A percentile compares a stretch with the other conserved stretches of the same genome.
Evolutionary conservation across 164 flowering plant species (phyloP).

Genomic region (Echeveria elegans): DNA sequence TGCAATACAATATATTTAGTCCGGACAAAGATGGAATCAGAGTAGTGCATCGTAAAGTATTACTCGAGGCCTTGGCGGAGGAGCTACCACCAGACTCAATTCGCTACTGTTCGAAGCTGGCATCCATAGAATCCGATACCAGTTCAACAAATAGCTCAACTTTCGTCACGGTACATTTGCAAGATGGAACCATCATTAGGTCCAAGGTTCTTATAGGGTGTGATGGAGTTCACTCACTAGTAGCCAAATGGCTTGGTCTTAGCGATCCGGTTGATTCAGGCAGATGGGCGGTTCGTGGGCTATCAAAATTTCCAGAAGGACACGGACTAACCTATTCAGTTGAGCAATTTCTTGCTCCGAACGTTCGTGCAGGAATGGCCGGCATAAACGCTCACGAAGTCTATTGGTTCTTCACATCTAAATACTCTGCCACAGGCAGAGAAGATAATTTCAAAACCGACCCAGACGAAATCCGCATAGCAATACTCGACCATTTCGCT

Average conservation of each 20-base stretch:
- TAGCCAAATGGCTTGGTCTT: conserved; percentile 44
- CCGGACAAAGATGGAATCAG: conserved; percentile 10
- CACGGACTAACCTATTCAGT: conserved; percentile 32
- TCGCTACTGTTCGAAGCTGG: conserved; percentile 30
- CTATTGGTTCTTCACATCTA: conserved; percentile 27
- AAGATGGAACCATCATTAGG: conserved; percentile 24
- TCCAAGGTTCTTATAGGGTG: conserved; percentile 47
- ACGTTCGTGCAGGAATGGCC: conserved; percentile 25
- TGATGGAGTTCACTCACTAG: conserved; percentile 49
- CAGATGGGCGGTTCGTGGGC: conserved; percentile 32
- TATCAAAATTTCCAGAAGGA: conserved; percentile 32
- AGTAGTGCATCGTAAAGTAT: conserved; percentile 21
- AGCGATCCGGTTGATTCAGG: conserved; percentile 27
- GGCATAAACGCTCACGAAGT: conserved; percentile 28
- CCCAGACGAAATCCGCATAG: conserved; percentile 17
- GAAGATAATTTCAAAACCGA: conserved; percentile 10
- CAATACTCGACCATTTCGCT: conserved; percentile 17
- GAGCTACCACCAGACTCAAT: conserved; percentile 24
- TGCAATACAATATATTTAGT: not conserved
- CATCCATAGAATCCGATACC: conserved; percentile 17
- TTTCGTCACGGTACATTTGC: conserved; percentile 14
- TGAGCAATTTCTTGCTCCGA: conserved; percentile 21
- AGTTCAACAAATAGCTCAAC: conserved; percentile 12
- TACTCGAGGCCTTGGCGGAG: conserved; percentile 29
- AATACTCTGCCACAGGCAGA: conserved; percentile 15